Base-by-base conservation (phyloP, 164 flowering plant genomes). In the Umbilicus rupestris region DNA sequence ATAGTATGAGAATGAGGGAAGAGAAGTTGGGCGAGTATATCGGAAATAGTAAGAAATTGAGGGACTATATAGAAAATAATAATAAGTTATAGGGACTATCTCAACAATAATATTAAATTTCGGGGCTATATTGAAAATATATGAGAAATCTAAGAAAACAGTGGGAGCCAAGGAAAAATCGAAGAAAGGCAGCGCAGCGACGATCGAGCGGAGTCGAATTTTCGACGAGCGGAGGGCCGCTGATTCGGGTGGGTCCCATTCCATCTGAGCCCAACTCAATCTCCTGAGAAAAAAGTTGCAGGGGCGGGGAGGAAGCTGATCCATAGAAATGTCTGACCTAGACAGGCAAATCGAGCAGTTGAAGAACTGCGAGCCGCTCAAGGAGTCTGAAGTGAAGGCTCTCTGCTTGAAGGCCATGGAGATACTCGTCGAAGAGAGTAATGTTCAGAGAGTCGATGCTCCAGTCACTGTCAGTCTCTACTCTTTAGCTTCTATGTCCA, bases 351-450 rank as follows among this genome's bases (percentile, higher is more conserved):
- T 94, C 66, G 98, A 91, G 84, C 95, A 91, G 78, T 83, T 94
- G 69, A 91, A 89, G 79, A 82, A 78, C 69, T 94, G 98, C 82
- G 98, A 94, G 75, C 95, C 98, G 2, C 76, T 94, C 69, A 89
- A 84, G 71, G 98, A 94, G 66, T 91, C 96, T 2, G 96, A 94
- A 72, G 97, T 94, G 63, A 94, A 94, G 63, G 86, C 93, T 41
- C 92, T 94, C 2, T 94, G 98, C 72, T 89, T 91, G 62, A 94
- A 91, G 78, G 98, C 98, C 63, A 94, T 94, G 86, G 98, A 94
- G 74, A 94, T 94, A 78, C 87, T 94, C 42, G 98, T 94, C 33
- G 98, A 94, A 71, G 97, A 94, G 75, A 87, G 97, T 76, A 94
- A 94, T 69, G 97, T 94, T 68, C 98, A 94, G 70, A 71, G 97